A percentile compares a stretch with the other conserved stretches of the same genome.
phyloP scores from a whole-genome alignment of 257 asterid genomes.

The Solanum pinnatisectum region DNA sequence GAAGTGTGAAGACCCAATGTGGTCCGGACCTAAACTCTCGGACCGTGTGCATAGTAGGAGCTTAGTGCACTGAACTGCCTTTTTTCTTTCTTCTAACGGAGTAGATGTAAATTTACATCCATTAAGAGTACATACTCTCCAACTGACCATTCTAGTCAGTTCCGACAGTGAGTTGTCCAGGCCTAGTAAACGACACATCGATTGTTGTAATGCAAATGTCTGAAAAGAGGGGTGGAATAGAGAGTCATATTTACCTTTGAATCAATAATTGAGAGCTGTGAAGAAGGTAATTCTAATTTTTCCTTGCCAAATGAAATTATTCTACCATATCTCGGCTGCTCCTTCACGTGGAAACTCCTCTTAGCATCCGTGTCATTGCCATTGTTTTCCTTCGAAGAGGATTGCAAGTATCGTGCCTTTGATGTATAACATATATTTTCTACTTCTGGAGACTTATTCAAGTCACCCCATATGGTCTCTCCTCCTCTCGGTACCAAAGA shows the following conservation, averaged over 20 bases:
- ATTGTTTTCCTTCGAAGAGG: background rate
- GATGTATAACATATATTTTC: background rate
- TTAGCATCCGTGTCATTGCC: background rate
- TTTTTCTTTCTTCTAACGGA: background rate
- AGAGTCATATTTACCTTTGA: background rate
- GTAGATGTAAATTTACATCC: background rate
- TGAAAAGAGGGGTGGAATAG: background rate
- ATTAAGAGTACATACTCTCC: background rate
- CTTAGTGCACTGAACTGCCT: background rate
- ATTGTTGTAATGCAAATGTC: background rate
- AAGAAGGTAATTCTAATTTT: background rate
- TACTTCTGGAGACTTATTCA: constrained; percentile 1
- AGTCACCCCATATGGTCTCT: constrained; percentile 3
- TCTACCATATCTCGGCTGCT: background rate
- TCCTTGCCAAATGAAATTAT: background rate
- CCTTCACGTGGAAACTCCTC: constrained; percentile 1
- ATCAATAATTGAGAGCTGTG: background rate
- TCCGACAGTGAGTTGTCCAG: background rate
- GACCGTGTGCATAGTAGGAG: background rate
- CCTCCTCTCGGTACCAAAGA: constrained; percentile 1
- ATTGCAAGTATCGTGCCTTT: background rate
- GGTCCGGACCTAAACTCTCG: background rate
- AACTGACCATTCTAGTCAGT: background rate
- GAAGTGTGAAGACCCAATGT: background rate
- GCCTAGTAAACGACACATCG: background rate